phyloP scores from a whole-genome alignment of 768 basidiomycete genomes.

The Panaeolus papilionaceus region DNA sequence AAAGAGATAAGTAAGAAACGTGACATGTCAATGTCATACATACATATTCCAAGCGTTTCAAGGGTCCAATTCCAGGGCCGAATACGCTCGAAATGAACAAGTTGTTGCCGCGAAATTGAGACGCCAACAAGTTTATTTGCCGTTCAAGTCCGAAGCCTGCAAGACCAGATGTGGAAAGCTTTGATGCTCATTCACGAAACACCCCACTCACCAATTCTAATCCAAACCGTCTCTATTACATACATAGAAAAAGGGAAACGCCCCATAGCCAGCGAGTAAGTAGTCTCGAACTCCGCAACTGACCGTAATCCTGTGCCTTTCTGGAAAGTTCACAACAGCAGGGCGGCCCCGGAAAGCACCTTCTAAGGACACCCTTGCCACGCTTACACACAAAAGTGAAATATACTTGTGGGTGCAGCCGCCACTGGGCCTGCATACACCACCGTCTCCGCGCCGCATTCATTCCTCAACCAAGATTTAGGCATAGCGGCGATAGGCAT shows the following conservation, averaged over 20 bases:
- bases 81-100: not conserved
- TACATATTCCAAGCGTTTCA: not conserved
- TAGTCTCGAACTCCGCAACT: no score
- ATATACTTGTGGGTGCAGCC: not conserved
- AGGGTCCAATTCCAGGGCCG: constrained; percentile 1
- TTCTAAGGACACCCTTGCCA: not conserved
- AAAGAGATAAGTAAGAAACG: not conserved
- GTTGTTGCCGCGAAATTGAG: not conserved
- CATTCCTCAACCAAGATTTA: not conserved
- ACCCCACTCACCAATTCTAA: no score
- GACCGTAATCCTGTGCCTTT: not conserved
- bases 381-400: not conserved
- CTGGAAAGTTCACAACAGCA: not conserved
- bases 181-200: no score
- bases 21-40: not conserved
- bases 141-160: not conserved
- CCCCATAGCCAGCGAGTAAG: no score
- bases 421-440: not conserved
- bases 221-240: no score
- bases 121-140: not conserved
- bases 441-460: constrained; percentile 8
- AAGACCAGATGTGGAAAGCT: no score
- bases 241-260: no score
- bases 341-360: not conserved
- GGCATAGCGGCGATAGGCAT: not conserved